phyloP scores from a whole-genome alignment of 169 alveolate species.

The Perkinsus marinus region DNA sequence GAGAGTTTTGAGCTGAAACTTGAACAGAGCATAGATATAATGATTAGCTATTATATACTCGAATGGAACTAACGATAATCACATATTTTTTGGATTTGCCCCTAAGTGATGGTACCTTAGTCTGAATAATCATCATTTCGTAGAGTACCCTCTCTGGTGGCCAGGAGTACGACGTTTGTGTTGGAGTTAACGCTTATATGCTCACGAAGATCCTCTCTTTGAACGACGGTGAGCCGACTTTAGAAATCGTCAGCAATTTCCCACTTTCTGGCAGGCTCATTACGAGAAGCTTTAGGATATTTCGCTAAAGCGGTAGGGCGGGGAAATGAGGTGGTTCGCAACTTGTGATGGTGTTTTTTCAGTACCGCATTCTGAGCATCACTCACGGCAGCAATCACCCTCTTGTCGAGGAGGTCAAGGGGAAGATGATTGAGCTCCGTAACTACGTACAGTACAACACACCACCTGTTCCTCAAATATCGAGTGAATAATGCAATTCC shows the following conservation, averaged over 20 bases:
- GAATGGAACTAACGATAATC: too few relatives aligned
- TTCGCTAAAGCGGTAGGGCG: not conserved
- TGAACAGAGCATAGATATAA: too few relatives aligned
- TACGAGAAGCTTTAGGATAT: not conserved
- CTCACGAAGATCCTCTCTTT: not conserved
- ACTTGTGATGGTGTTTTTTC: not conserved
- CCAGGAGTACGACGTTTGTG: not conserved
- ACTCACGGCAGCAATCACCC: not conserved
- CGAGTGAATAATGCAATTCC: too few relatives aligned
- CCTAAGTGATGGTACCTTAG: too few relatives aligned
- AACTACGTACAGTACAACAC: not conserved
- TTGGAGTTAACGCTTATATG: not conserved
- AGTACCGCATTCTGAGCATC: not conserved
- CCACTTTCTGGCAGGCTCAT: not conserved
- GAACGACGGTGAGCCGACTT: not conserved
- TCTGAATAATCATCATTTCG: too few relatives aligned
- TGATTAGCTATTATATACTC: too few relatives aligned
- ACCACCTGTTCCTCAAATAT: not conserved
- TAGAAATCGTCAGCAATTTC: not conserved
- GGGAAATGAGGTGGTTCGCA: too few relatives aligned
- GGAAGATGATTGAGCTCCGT: not conserved
- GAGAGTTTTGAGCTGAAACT: too few relatives aligned
- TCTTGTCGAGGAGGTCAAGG: not conserved
- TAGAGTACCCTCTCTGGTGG: not conserved
- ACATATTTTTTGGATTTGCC: too few relatives aligned